phyloP scores from a whole-genome alignment of 805 yeast genomes.

The Henningerozyma blattae region DNA sequence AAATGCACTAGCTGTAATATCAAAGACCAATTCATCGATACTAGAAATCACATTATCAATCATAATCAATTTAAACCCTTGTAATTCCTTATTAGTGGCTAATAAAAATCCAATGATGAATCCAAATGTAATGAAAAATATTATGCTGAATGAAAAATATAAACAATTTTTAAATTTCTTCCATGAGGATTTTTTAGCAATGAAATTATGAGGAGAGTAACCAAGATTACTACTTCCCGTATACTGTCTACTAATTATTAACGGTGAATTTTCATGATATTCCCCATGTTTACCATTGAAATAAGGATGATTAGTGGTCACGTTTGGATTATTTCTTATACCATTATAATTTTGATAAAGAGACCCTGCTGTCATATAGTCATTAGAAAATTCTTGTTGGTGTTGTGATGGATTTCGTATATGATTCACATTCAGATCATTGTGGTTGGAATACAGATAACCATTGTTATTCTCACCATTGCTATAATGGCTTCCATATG shows the following conservation, averaged over 20 bases:
- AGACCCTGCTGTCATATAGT: too few relatives aligned
- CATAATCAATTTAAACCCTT: conserved; percentile 47
- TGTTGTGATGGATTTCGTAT: not conserved
- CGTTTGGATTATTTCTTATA: not conserved
- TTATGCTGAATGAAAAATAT: conserved; percentile 25
- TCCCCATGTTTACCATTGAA: not conserved
- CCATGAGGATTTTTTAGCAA: conserved; percentile 22
- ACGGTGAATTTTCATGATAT: conserved; percentile 12
- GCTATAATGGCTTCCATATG: too few relatives aligned
- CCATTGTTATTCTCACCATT: conserved; percentile 3
- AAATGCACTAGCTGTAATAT: conserved; percentile 62
- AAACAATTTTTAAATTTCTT: conserved; percentile 25
- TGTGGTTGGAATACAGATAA: conserved; percentile 1
- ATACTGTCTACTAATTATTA: conserved; percentile 9
- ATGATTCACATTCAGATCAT: not conserved
- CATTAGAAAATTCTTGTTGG: not conserved
- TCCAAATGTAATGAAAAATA: conserved; percentile 53
- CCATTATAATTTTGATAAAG: too few relatives aligned
- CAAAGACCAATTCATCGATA: conserved; percentile 75
- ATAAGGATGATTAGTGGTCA: not conserved
- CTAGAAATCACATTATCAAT: conserved; percentile 65
- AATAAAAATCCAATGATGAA: conserved; percentile 73
- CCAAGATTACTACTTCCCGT: not conserved
- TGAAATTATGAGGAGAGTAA: conserved; percentile 40
- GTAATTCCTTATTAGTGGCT: conserved; percentile 78